These are phyloP conservation scores for Brettanomyces naardenensis DNA, from an alignment of 805 yeast species.

Conservation along the genomic window DNA sequence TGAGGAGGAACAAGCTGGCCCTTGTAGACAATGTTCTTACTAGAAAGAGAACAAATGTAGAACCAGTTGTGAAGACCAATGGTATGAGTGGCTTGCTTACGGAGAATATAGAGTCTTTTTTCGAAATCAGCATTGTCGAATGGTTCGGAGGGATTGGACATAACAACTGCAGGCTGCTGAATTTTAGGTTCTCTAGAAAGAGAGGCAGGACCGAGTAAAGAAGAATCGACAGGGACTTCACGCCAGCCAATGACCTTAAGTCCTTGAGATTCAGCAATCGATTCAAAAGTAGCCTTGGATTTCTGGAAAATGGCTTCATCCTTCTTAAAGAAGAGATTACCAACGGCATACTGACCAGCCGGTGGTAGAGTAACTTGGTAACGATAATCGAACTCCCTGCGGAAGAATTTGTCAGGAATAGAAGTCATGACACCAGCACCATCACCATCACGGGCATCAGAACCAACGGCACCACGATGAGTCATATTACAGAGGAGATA, in stretches of 20 bases:
- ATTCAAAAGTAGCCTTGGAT: slow-evolving; percentile 72
- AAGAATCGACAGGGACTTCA: slow-evolving; percentile 88
- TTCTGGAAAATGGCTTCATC: slow-evolving; percentile 63
- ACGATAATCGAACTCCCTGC: slow-evolving; percentile 72
- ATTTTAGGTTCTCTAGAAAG: slow-evolving; percentile 86
- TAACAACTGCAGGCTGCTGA: slow-evolving; percentile 87
- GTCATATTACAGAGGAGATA: slow-evolving; percentile 93
- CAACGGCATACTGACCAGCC: slow-evolving; percentile 87
- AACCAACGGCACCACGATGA: slow-evolving; percentile 96
- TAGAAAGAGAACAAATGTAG: slow-evolving; percentile 87
- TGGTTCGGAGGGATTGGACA: slow-evolving; percentile 15
- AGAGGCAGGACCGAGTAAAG: slow-evolving; percentile 92
- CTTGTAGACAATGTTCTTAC: slow-evolving; percentile 88
- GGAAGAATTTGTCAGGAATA: slow-evolving; percentile 82
- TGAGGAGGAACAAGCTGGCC: slow-evolving; percentile 97
- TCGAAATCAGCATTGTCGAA: slow-evolving; percentile 41
- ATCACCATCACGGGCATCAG: slow-evolving; percentile 95
- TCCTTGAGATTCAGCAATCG: slow-evolving; percentile 68
- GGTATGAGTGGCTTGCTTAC: slow-evolving; percentile 85
- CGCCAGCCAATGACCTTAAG: slow-evolving; percentile 91
- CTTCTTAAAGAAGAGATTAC: slow-evolving; percentile 89
- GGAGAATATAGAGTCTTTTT: slow-evolving; percentile 72
- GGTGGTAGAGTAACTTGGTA: slow-evolving; percentile 63
- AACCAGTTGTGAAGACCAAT: slow-evolving; percentile 97
- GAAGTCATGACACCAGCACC: slow-evolving; percentile 97